Percentiles rank a stretch among this genome's conserved stretches.
These are phyloP conservation scores for Brassica juncea DNA, from an alignment of 345 rosid species.

Conservation along the genomic window DNA sequence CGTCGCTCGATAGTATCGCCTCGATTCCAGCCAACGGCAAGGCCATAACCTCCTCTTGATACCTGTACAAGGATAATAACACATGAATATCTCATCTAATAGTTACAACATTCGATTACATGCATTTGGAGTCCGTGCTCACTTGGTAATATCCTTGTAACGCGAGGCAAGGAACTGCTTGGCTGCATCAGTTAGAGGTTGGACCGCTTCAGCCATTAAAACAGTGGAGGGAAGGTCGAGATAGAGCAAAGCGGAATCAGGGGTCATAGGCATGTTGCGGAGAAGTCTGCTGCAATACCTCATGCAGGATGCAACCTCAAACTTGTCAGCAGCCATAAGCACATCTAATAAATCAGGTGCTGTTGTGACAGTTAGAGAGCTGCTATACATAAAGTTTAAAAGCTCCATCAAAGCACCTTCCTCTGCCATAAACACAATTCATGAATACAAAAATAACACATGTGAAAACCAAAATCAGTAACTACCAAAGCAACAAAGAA, in stretches of 20 bases:
- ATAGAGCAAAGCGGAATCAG: neutral
- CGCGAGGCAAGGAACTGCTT: slow-evolving; percentile 1
- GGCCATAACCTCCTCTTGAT: neutral
- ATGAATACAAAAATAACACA: neutral
- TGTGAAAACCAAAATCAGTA: neutral
- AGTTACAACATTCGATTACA: neutral
- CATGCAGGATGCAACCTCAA: neutral
- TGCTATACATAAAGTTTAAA: neutral
- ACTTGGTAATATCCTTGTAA: neutral
- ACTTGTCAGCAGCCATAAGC: slow-evolving; percentile 1
- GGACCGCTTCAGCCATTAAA: neutral
- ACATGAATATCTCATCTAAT: neutral
- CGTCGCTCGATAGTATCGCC: neutral
- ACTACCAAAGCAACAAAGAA: neutral
- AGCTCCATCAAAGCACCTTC: slow-evolving; percentile 3
- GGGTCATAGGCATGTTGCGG: neutral
- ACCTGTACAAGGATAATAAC: neutral
- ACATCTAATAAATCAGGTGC: neutral
- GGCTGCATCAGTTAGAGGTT: neutral
- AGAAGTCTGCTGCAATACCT: neutral
- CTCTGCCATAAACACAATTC: neutral
- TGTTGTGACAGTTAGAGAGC: neutral
- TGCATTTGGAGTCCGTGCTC: neutral
- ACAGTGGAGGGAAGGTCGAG: neutral
- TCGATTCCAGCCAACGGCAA: neutral